Percentiles rank a stretch among this genome's conserved stretches.
Conservation (phyloP, 23 red algal genomes). For the Chondrus crispus region DNA sequence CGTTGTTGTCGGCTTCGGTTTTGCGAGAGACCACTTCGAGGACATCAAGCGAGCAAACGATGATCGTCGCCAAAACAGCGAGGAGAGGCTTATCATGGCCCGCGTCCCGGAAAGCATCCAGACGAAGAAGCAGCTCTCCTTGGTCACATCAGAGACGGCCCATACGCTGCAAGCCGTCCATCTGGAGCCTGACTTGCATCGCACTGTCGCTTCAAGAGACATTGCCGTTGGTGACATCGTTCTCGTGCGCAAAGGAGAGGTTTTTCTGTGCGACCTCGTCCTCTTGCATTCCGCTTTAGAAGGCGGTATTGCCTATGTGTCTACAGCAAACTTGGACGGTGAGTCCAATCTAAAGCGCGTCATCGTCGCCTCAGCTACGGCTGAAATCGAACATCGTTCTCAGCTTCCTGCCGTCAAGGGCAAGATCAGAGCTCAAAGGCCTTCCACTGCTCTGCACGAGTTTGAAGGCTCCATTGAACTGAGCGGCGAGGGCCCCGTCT, state of each 20-base stretch:
- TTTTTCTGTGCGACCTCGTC: constrained; percentile 91
- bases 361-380: constrained; percentile 27
- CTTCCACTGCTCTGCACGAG: constrained; percentile 34
- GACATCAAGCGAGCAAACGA: constrained; percentile 59
- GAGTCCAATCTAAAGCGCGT: constrained; percentile 92
- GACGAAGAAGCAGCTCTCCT: not conserved
- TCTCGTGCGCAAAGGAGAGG: constrained; percentile 63
- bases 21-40: constrained; percentile 79
- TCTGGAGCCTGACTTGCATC: constrained; percentile 39
- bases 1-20: constrained; percentile 81
- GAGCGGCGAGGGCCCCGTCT: constrained; percentile 11
- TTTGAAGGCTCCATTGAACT: constrained; percentile 53
- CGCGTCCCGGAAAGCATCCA: constrained; percentile 10
- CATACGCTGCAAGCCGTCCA: not conserved
- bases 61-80: constrained; percentile 65
- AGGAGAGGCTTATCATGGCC: constrained; percentile 37
- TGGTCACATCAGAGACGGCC: not conserved
- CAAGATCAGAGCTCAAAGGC: constrained; percentile 42
- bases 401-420: constrained; percentile 33
- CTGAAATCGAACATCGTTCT: constrained; percentile 9
- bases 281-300: constrained; percentile 57
- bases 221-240: constrained; percentile 93
- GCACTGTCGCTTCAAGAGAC: constrained; percentile 35
- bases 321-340: constrained; percentile 87
- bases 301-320: constrained; percentile 79